These are phyloP conservation scores for Stemphylium lycopersici DNA, from an alignment of 2,329 filamentous ascomycete species.

Conservation along the genomic window DNA sequence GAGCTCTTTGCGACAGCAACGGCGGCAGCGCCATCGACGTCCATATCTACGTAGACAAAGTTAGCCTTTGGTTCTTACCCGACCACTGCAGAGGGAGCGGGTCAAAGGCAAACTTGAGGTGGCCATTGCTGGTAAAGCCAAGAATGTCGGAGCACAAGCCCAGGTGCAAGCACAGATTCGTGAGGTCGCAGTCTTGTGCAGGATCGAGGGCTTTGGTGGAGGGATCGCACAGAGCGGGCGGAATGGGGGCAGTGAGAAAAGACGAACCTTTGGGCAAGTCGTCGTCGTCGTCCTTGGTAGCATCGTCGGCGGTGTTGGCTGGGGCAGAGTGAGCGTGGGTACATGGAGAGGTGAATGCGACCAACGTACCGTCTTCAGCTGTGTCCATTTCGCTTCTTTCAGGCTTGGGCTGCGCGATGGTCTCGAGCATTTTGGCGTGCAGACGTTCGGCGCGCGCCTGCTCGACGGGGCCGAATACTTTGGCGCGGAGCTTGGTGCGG, in stretches of 20 bases:
- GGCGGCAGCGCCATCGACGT: slow-evolving; percentile 42
- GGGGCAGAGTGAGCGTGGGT: slow-evolving; percentile 1
- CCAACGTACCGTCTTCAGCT: slow-evolving; percentile 47
- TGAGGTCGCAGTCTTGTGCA: slow-evolving; percentile 26
- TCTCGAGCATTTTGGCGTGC: slow-evolving; percentile 81
- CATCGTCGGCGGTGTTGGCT: slow-evolving; percentile 22
- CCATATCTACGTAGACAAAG: slow-evolving; percentile 46
- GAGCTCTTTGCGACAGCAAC: slow-evolving; percentile 22
- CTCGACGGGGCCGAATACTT: slow-evolving; percentile 84
- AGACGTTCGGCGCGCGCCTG: slow-evolving; percentile 80
- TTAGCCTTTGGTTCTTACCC: slow-evolving; percentile 45
- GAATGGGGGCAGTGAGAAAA: slow-evolving; percentile 38
- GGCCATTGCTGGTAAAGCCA: slow-evolving; percentile 45
- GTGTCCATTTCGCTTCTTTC: slow-evolving; percentile 55
- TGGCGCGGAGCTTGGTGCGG: slow-evolving; percentile 77
- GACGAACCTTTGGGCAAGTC: slow-evolving; percentile 42
- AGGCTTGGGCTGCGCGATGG: slow-evolving; percentile 78
- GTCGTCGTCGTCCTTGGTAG: slow-evolving; percentile 34
- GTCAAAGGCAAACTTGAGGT: slow-evolving; percentile 48
- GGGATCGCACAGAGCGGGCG: slow-evolving; percentile 30
- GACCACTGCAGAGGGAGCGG: slow-evolving; percentile 39
- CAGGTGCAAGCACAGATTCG: slow-evolving; percentile 47
- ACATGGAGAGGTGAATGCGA: not conserved
- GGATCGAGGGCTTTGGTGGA: slow-evolving; percentile 12
- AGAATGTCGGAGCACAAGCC: slow-evolving; percentile 49